phyloP scores from a whole-genome alignment of 495 filamentous ascomycete species.

The Tuber umbilicatum region DNA sequence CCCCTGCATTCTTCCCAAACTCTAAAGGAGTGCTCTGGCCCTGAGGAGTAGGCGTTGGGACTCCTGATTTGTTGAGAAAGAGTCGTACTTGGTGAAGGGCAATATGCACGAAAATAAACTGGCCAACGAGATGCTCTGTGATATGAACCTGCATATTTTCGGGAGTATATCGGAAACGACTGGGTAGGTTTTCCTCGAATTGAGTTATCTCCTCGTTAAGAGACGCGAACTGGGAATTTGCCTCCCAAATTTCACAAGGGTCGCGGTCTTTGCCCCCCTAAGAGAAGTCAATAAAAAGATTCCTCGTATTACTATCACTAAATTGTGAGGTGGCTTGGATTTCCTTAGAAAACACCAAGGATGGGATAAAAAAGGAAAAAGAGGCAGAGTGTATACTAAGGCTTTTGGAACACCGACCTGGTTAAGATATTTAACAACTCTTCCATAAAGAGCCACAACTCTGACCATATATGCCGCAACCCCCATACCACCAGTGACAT shows the following conservation, averaged over 20 bases:
- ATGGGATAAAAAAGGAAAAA: neutral
- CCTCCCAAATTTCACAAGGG: constrained; percentile 68
- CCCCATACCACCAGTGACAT: constrained; percentile 82
- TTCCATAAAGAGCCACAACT: constrained; percentile 79
- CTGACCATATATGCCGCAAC: constrained; percentile 88
- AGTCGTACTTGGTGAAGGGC: constrained; percentile 80
- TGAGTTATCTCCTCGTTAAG: constrained; percentile 66
- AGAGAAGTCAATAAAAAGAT: constrained; percentile 21
- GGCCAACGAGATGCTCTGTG: constrained; percentile 75
- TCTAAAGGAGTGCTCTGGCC: constrained; percentile 68
- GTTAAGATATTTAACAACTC: constrained; percentile 82
- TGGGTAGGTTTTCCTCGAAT: constrained; percentile 64
- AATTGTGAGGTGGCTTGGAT: neutral
- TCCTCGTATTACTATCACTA: too few relatives aligned
- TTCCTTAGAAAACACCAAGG: neutral
- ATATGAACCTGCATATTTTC: constrained; percentile 83
- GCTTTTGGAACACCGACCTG: constrained; percentile 44
- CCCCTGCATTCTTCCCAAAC: constrained; percentile 68
- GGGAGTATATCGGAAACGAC: constrained; percentile 60
- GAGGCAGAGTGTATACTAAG: neutral
- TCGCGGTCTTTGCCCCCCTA: constrained; percentile 76
- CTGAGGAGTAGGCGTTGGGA: constrained; percentile 59
- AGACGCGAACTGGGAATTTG: constrained; percentile 63
- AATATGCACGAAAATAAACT: constrained; percentile 92
- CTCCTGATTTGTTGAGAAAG: constrained; percentile 82